Conservation (phyloP, 2,329 filamentous ascomycete species). For the Xylaria multiplex region DNA sequence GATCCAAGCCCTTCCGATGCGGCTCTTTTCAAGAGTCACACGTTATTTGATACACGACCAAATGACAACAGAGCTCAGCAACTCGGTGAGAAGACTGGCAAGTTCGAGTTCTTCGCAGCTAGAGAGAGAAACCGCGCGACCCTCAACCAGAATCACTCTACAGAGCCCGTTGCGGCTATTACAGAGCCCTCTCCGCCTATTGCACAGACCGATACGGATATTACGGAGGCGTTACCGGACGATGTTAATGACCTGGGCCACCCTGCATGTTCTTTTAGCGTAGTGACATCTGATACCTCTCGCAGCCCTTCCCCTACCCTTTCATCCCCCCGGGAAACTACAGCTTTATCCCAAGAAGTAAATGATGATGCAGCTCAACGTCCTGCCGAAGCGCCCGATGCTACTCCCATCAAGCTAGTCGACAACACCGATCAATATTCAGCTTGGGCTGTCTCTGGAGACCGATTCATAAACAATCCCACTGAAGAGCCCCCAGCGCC, state of each 20-base stretch:
- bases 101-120: conserved; percentile 54
- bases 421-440: conserved; percentile 31
- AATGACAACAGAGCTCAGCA: conserved; percentile 45
- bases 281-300: not conserved
- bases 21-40: conserved; percentile 47
- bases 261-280: not conserved
- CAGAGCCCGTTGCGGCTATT: conserved; percentile 33
- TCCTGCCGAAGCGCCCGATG: conserved; percentile 11
- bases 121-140: conserved; percentile 51
- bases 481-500: conserved; percentile 27
- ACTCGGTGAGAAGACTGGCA: conserved; percentile 52
- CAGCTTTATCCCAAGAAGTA: not conserved
- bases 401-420: conserved; percentile 28
- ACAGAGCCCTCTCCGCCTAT: not conserved
- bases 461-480: conserved; percentile 49
- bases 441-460: conserved; percentile 42
- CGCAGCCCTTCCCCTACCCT: conserved; percentile 10
- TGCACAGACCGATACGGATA: conserved; percentile 30
- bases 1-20: conserved; percentile 48
- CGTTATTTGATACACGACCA: conserved; percentile 44
- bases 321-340: conserved; percentile 10
- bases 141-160: conserved; percentile 24
- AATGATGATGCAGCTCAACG: not conserved
- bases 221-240: conserved; percentile 36
- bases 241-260: not conserved